phyloP scores from a whole-genome alignment of 192 early-diverging fungal genomes.

The Haplosporangium gracile region DNA sequence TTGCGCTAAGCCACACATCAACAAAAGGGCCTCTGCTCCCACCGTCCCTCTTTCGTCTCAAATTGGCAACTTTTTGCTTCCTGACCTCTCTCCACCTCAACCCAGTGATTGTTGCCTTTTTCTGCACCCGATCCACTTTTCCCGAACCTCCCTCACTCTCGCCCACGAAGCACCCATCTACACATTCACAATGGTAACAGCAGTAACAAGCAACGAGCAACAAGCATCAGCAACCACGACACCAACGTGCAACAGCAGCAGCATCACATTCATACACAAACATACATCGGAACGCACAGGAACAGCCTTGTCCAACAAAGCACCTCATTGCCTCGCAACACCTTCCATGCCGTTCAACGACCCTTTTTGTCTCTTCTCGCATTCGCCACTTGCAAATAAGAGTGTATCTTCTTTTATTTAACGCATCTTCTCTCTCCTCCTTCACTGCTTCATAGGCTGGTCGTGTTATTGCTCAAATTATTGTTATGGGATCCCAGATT shows the following conservation, averaged over 20 bases:
- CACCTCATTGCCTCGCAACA: neutral
- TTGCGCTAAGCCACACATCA: conserved; percentile 22
- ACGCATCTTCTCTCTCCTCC: neutral
- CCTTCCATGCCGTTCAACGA: no score
- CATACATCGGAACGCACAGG: no score
- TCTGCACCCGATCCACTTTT: neutral
- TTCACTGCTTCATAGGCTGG: conserved; percentile 62
- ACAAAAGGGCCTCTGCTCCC: neutral
- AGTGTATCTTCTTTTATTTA: neutral
- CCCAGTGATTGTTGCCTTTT: neutral
- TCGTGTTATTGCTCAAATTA: conserved; percentile 80
- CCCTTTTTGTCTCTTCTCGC: neutral
- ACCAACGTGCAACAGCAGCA: no score
- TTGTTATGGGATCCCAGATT: conserved; percentile 85
- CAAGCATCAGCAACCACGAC: no score
- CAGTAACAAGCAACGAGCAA: neutral
- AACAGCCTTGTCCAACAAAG: neutral
- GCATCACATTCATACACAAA: no score
- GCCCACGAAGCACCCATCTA: neutral
- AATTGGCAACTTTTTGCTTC: neutral
- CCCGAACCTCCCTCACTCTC: neutral
- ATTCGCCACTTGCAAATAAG: neutral
- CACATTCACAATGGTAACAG: neutral
- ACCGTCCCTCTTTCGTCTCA: neutral
- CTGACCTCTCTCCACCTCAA: neutral